phyloP scores from a whole-genome alignment of 2,329 filamentous ascomycete genomes.

The Penicillium sp. region DNA sequence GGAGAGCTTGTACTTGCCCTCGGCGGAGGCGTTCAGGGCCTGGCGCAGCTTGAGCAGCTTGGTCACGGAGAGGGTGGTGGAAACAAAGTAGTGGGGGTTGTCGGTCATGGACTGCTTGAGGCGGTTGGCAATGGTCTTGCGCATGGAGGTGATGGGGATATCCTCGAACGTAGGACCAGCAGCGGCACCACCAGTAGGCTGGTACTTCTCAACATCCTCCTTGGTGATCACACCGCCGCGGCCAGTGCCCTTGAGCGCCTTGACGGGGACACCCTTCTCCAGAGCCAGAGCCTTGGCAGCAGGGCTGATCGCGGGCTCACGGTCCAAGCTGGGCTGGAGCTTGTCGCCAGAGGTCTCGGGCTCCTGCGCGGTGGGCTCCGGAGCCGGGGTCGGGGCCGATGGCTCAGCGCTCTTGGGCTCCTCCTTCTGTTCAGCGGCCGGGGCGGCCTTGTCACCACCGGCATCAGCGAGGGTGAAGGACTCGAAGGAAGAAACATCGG shows the following conservation, averaged over 20 bases:
- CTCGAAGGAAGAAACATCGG: constrained; percentile 84
- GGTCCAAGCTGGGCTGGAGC: constrained; percentile 81
- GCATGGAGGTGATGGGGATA: constrained; percentile 84
- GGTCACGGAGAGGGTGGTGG: constrained; percentile 82
- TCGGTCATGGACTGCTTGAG: constrained; percentile 85
- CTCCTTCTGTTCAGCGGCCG: constrained; percentile 65
- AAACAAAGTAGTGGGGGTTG: constrained; percentile 99
- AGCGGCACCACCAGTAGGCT: constrained; percentile 57
- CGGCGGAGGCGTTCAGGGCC: constrained; percentile 83
- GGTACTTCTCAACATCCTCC: constrained; percentile 87
- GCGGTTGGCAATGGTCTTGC: constrained; percentile 93
- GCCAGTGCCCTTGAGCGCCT: constrained; percentile 82
- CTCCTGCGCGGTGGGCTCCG: constrained; percentile 61
- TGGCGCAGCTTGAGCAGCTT: constrained; percentile 96
- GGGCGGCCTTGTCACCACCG: constrained; percentile 74
- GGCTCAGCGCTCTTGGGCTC: constrained; percentile 50
- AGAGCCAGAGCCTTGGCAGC: constrained; percentile 79
- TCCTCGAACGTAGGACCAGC: constrained; percentile 76
- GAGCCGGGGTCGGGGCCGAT: constrained; percentile 62
- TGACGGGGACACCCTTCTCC: constrained; percentile 78
- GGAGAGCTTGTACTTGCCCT: constrained; percentile 98
- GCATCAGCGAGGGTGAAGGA: constrained; percentile 87
- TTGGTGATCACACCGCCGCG: constrained; percentile 85
- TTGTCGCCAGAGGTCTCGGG: constrained; percentile 73
- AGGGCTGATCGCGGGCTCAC: constrained; percentile 71